Conservation (phyloP, 768 basidiomycete genomes). For the Hygrocybe punicea region DNA sequence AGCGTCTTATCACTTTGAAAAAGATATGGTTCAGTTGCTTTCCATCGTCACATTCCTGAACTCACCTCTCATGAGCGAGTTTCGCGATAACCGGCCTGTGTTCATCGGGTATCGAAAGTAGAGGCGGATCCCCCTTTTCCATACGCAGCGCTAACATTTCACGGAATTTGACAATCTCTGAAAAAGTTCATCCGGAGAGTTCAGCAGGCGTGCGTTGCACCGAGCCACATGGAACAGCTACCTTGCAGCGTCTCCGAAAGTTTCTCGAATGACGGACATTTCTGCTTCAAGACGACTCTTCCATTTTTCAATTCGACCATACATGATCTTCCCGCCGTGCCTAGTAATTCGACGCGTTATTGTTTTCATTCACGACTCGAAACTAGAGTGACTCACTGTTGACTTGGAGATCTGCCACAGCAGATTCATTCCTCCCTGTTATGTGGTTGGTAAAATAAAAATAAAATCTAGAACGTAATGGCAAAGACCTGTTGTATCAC, state of each 20-base stretch:
- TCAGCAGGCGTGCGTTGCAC: slow-evolving; percentile 9
- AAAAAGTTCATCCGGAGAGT: background rate
- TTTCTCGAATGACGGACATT: slow-evolving; percentile 69
- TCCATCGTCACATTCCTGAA: background rate
- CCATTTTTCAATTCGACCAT: slow-evolving; percentile 72
- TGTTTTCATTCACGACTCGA: slow-evolving; percentile 28
- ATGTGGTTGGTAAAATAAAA: background rate
- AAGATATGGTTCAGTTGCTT: background rate
- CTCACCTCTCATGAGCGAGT: slow-evolving; percentile 80
- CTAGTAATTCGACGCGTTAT: slow-evolving; percentile 32
- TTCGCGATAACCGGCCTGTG: slow-evolving; percentile 76
- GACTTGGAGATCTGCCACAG: too few species aligned
- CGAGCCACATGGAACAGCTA: slow-evolving; percentile 20
- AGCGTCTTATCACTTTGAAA: slow-evolving; percentile 67
- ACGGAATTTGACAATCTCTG: slow-evolving; percentile 77
- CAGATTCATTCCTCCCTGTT: too few species aligned
- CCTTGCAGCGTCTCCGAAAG: slow-evolving; percentile 81
- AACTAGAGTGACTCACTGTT: slow-evolving; percentile 18
- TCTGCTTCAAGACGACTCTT: slow-evolving; percentile 74
- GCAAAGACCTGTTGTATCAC: background rate
- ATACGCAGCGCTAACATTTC: slow-evolving; percentile 62
- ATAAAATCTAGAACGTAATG: background rate
- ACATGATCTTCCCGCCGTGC: slow-evolving; percentile 38
- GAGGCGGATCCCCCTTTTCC: slow-evolving; percentile 44
- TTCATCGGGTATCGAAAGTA: slow-evolving; percentile 61